Percentiles rank a stretch among this genome's conserved stretches.
These are phyloP conservation scores for Coemansia sp. DNA, from an alignment of 192 early-diverging fungal genomes.

Conservation along the genomic window DNA sequence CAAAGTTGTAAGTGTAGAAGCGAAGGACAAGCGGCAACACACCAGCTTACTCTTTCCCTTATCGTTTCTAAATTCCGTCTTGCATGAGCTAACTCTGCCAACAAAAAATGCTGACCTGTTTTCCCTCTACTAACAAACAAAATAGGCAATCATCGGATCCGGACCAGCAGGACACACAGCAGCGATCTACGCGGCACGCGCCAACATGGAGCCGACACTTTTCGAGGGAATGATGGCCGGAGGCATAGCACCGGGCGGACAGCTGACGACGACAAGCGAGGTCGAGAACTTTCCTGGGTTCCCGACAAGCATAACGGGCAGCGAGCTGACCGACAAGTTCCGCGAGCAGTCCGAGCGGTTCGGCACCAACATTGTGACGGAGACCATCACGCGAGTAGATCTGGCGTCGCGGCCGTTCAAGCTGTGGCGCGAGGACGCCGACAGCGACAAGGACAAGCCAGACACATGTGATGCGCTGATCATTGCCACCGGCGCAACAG, in stretches of 20 bases:
- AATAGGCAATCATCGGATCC: slow-evolving; percentile 76
- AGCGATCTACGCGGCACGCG: slow-evolving; percentile 92
- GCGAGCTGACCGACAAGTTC: slow-evolving; percentile 84
- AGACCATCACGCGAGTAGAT: slow-evolving; percentile 89
- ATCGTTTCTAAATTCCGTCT: background rate
- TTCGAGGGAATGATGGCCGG: slow-evolving; percentile 97
- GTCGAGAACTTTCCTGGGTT: slow-evolving; percentile 97
- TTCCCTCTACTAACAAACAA: background rate
- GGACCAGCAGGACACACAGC: slow-evolving; percentile 98
- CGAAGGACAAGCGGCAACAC: slow-evolving; percentile 4
- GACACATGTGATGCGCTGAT: slow-evolving; percentile 81
- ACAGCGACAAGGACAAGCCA: slow-evolving; percentile 63
- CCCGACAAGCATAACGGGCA: slow-evolving; percentile 85
- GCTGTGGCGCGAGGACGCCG: slow-evolving; percentile 81
- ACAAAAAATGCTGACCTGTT: background rate
- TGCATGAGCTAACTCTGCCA: background rate
- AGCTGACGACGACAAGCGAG: slow-evolving; percentile 95
- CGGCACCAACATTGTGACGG: slow-evolving; percentile 85
- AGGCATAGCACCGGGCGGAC: slow-evolving; percentile 73
- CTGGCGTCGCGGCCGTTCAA: slow-evolving; percentile 77
- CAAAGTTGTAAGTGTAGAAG: slow-evolving; percentile 24
- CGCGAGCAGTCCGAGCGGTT: slow-evolving; percentile 82
- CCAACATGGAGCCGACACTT: slow-evolving; percentile 88
- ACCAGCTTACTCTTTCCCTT: background rate
- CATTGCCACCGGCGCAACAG: slow-evolving; percentile 98